Evolutionary conservation across 768 basidiomycete species (phyloP).

Genomic region (Sistotremastrum niveocremeum): DNA sequence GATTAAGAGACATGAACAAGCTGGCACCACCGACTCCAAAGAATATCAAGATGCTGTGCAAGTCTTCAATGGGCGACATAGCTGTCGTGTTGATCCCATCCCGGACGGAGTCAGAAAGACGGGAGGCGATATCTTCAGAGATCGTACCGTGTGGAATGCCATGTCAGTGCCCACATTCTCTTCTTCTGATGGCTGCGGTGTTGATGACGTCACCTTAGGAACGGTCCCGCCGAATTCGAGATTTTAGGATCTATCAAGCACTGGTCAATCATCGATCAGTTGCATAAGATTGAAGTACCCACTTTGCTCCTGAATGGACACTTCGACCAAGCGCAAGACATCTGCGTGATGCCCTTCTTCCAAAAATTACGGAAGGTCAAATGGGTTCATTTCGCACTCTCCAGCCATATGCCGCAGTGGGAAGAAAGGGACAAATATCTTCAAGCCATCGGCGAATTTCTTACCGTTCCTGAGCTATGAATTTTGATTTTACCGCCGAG

Average conservation of each 20-base stretch:
- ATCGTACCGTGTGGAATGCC: slow-evolving; percentile 33
- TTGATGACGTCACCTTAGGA: slow-evolving; percentile 8
- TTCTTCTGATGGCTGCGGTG: slow-evolving; percentile 3
- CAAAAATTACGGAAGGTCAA: slow-evolving; percentile 24
- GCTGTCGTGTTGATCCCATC: slow-evolving; percentile 32
- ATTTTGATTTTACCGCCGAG: too few species aligned
- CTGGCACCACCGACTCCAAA: slow-evolving; percentile 25
- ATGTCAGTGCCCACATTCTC: slow-evolving; percentile 22
- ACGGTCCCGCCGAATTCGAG: slow-evolving; percentile 24
- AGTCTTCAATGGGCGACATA: slow-evolving; percentile 27
- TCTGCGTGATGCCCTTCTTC: slow-evolving; percentile 24
- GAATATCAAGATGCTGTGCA: slow-evolving; percentile 32
- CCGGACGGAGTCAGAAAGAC: slow-evolving; percentile 24
- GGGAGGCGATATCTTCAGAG: slow-evolving; percentile 24
- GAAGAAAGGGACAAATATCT: slow-evolving; percentile 31
- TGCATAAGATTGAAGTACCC: slow-evolving; percentile 25
- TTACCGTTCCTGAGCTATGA: slow-evolving; percentile 4
- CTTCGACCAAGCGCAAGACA: slow-evolving; percentile 28
- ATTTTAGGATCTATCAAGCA: slow-evolving; percentile 27
- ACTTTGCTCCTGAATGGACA: slow-evolving; percentile 27
- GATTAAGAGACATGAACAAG: slow-evolving; percentile 32
- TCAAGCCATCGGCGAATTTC: slow-evolving; percentile 21
- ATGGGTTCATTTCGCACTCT: slow-evolving; percentile 31
- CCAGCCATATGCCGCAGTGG: slow-evolving; percentile 30
- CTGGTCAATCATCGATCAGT: slow-evolving; percentile 33